phyloP scores from a whole-genome alignment of 345 rosid genomes.

The Toxicodendron radicans region DNA sequence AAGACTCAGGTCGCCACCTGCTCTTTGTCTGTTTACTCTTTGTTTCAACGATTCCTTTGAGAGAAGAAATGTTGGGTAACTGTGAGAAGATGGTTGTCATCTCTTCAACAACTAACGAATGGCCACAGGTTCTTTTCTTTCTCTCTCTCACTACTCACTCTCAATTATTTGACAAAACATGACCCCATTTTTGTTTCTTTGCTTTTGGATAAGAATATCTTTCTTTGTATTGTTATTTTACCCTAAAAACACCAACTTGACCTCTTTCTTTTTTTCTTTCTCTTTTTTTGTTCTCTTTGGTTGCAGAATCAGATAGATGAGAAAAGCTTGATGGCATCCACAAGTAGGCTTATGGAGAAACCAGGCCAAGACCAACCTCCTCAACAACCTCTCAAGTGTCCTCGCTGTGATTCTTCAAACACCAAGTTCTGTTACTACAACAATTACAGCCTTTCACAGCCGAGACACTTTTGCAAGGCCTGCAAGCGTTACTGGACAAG shows the following conservation, averaged over 20 bases:
- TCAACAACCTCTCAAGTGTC: conserved; percentile 58
- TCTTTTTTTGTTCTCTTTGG: conserved; percentile 20
- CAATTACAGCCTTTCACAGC: conserved; percentile 76
- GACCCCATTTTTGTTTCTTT: conserved; percentile 57
- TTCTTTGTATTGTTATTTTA: conserved; percentile 27
- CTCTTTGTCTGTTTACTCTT: conserved; percentile 66
- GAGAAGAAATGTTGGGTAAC: conserved; percentile 54
- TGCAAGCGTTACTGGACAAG: conserved; percentile 76
- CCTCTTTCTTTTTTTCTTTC: conserved; percentile 22
- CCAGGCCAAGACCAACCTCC: conserved; percentile 36
- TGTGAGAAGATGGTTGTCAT: conserved; percentile 58
- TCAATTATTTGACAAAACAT: conserved; percentile 48
- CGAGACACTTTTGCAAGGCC: conserved; percentile 72
- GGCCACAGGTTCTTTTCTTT: conserved; percentile 55
- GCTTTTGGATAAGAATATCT: conserved; percentile 63
- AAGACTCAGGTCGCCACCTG: conserved; percentile 61
- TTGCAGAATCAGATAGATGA: conserved; percentile 52
- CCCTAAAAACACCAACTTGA: conserved; percentile 27
- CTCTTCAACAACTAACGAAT: conserved; percentile 61
- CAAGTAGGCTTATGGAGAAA: conserved; percentile 41
- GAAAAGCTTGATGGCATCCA: conserved; percentile 52
- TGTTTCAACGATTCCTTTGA: conserved; percentile 60
- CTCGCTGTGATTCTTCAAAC: conserved; percentile 75
- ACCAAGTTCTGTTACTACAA: conserved; percentile 82
- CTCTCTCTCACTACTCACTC: conserved; percentile 29